Evolutionary conservation across 352 stramenopile genomes (phyloP), one percentile per base, ranked within the genome.

Genomic region (Phytophthora pistaciae): DNA sequence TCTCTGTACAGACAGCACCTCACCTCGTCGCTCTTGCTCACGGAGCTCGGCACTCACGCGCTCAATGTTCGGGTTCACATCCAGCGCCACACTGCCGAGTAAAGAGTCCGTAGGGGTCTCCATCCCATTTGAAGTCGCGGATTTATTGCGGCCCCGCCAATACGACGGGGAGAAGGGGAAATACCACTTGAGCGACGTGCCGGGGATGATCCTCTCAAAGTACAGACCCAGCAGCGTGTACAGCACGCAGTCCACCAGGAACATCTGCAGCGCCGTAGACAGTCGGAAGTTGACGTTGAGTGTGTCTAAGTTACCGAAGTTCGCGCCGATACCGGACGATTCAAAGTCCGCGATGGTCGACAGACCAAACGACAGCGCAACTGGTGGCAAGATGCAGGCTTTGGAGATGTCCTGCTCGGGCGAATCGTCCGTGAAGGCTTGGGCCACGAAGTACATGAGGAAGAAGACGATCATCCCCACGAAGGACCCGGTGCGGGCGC

Each of bases 161-260:
- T 93, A 98, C 14, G 66, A 85, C 7, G 77, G 79, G 40, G 80
- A 78, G 0, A 96, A 48, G 0, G 88, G 83, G 71, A 99, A 98
- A 67, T 98, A 98, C 86, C 90, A 98, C 18, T 70, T 69, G 75
- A 92, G 58, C 65, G 68, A 5, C 33, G 53, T 66, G 23, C 64
- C 59, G 0, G 92, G 88, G 6, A 98, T 68, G 4, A 98, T 85
- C 48, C 90, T 80, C 59, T 97, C 92, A 10, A 98, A 74, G 80
- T 98, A 98, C 60, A 86, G 74, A 1, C 81, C 94, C 0, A 98
- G 61, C 7, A 95, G 18, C 38, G 80, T 89, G 75, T 97, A 98
- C 25, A 98, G 20, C n/a, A 97, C 62, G 20, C 78, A 79, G 67
- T 98, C 93, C 6, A 97, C 53, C 2, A 90, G 42, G 49, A 98